Conservation (phyloP, 2,329 filamentous ascomycete species). For the Fusarium pseudonygamai region DNA sequence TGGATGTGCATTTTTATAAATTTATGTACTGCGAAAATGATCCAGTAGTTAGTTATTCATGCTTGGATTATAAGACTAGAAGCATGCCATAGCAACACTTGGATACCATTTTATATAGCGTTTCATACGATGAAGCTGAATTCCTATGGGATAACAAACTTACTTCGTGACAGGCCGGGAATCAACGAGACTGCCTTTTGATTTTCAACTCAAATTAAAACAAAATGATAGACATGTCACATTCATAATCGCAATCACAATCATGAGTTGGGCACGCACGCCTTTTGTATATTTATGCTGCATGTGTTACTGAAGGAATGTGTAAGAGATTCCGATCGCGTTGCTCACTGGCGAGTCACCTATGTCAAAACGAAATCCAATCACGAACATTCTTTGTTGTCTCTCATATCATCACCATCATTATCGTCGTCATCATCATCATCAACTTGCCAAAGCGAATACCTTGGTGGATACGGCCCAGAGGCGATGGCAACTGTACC, state of each 20-base stretch:
- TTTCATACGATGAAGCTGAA: not conserved
- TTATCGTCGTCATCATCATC: not conserved
- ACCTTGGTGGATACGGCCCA: not conserved
- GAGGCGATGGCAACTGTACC: not conserved
- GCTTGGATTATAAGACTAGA: not conserved
- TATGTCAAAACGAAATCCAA: slow-evolving; percentile 21
- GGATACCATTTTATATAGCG: not conserved
- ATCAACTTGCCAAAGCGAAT: not conserved
- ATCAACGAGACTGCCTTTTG: no score
- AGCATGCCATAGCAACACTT: not conserved
- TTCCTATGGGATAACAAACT: not conserved
- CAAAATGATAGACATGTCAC: slow-evolving; percentile 7
- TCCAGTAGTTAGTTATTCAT: not conserved
- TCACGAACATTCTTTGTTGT: slow-evolving; percentile 18
- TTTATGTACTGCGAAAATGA: not conserved
- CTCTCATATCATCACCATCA: slow-evolving; percentile 25
- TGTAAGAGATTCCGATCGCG: slow-evolving; percentile 24
- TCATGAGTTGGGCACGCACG: not conserved
- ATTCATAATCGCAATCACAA: not conserved
- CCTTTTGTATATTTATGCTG: slow-evolving; percentile 21
- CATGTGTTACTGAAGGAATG: slow-evolving; percentile 31
- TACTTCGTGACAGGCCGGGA: not conserved
- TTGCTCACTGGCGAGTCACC: slow-evolving; percentile 7
- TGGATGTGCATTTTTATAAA: not conserved
- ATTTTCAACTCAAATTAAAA: not conserved